Evolutionary conservation across 2,329 filamentous ascomycete species (phyloP), one percentile per base, ranked within the genome.

Genomic region (Colletotrichum acutatum): DNA sequence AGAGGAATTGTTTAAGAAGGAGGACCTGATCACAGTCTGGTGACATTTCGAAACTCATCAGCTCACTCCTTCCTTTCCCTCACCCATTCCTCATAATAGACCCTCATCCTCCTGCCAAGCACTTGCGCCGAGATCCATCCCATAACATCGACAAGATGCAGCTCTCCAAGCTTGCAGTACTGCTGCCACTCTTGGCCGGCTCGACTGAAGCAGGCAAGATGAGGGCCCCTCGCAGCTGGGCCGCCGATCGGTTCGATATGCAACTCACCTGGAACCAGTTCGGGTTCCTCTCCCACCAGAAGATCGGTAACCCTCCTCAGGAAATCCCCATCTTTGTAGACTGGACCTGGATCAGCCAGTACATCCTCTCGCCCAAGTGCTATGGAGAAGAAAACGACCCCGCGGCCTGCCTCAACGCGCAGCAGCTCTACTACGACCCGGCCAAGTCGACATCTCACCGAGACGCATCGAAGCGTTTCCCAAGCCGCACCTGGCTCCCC

Each of bases 261-360:
- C 75, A 71, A 16, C 19, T 76, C n/a, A 61, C 66, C 32, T 75
- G 68, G 68, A 68, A 53, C 58, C 68, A 71, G 6, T 66, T 68
- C 24, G 73, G 73, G 1, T 75, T 75, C 65, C 58, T 75, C 22
- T 59, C 75, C 3, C 73, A 24, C 4, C 64, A 71, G 32, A 60
- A 56, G 19, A 42, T 75, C 22, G 75, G 75, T 16, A 72, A 52
- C 3, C 74, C 75, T 42, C 30, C 57, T 19, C 46, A 59, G 34
- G 75, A 76, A 11, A 34, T 74, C 37, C 66, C 74, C 16, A 22
- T 75, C 42, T 75, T 76, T 61, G 72, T 76, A 26, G 75, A 76
- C 61, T 76, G 75, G 75, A 76, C 75, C 14, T 76, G 75, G 75
- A 68, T 74, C 64, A 72, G 72, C 70, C 67, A 73, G 52, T 74